Evolutionary conservation across 2,329 filamentous ascomycete species (phyloP), one percentile per base, ranked within the genome.

Genomic region (Hymenoscyphus scutula): DNA sequence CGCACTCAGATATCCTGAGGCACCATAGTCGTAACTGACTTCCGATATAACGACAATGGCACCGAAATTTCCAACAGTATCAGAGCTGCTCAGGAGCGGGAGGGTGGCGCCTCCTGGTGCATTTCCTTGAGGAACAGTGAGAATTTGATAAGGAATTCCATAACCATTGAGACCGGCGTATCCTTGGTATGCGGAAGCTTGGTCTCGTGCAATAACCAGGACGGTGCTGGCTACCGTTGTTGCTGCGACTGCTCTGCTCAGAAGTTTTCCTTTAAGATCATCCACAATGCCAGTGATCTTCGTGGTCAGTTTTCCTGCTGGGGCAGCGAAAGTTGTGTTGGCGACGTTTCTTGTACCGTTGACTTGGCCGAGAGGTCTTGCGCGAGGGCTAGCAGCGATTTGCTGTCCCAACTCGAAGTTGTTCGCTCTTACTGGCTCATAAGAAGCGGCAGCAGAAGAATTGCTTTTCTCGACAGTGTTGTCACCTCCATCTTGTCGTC

Each of bases 161-260:
- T 87, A 87, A 62, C 78, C 84, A 67, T 83, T 81, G 6, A 87
- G 77, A 29, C 84, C 84, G 17, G 79, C 79, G 37, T 78, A 79
- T 27, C 80, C 81, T 54, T 79, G 78, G 19, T 74, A 74, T 13
- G 81, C 81, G 3, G 81, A 77, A 30, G 76, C 73, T 41, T 30
- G 10, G 70, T 86, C 82, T 65, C 78, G 77, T 51, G 82, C 83
- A 67, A 88, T 77, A 54, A 87, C 76, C 48, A 87, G 75, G 60
- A 87, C 79, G 30, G 82, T 85, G 74, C 64, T 58, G 38, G 27
- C 11, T 17, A 58, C 56, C 6, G 56, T 25, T n/a, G 23, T 58
- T 30, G 56, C 56, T 56, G 53, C 37, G 32, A 56, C 53, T 37
- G 53, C 29, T 56, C 45, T 51, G 1, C 45, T 8, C 8, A 23